phyloP scores from a whole-genome alignment of 371 early-diverging fungal species.

The Actinomortierella wolfii region DNA sequence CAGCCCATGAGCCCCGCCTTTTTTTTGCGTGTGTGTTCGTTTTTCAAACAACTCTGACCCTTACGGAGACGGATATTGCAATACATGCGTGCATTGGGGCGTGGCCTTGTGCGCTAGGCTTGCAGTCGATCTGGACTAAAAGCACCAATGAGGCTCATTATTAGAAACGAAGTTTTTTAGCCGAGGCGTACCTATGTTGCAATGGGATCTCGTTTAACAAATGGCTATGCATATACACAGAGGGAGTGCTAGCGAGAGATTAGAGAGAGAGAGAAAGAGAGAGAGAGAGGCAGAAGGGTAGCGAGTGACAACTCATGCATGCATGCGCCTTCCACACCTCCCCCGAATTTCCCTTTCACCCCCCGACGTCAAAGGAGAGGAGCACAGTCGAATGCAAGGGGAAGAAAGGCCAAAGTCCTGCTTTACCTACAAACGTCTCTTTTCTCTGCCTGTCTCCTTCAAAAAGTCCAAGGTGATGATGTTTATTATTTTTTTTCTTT shows the following conservation, averaged over 20 bases:
- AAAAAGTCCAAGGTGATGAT: too few relatives aligned
- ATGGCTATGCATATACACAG: neutral
- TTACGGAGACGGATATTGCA: too few relatives aligned
- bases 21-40: too few relatives aligned
- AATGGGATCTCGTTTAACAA: neutral
- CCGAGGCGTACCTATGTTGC: neutral
- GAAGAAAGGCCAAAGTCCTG: too few relatives aligned
- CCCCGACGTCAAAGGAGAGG: neutral
- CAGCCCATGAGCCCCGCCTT: too few relatives aligned
- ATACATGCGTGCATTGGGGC: too few relatives aligned
- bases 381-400: too few relatives aligned
- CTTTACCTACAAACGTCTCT: too few relatives aligned
- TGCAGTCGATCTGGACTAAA: neutral
- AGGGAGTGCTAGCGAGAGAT: neutral
- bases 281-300: neutral
- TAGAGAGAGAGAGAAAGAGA: neutral
- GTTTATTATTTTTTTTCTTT: too few relatives aligned
- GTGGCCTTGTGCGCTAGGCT: too few relatives aligned
- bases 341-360: neutral
- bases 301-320: constrained; percentile 1
- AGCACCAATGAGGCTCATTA: neutral
- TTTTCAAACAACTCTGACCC: too few relatives aligned
- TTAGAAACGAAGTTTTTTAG: neutral
- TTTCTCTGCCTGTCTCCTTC: too few relatives aligned
- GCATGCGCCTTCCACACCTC: neutral